Percentiles rank a stretch among this genome's conserved stretches.
phyloP scores from a whole-genome alignment of 2,329 filamentous ascomycete genomes.

The Alternaria sp. region DNA sequence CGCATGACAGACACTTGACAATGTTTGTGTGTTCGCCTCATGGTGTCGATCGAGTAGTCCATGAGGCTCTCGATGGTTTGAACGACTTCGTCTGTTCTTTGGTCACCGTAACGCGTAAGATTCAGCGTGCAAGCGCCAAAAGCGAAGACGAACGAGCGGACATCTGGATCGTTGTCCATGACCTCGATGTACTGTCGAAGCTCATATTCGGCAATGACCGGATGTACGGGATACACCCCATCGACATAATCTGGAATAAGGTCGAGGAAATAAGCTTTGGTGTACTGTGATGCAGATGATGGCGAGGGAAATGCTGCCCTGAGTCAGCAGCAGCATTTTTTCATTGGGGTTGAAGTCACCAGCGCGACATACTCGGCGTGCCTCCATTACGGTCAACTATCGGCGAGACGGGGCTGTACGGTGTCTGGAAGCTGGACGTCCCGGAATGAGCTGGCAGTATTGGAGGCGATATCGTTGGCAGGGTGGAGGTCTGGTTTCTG shows the following conservation, averaged over 20 bases:
- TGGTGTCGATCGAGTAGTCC: conserved; percentile 48
- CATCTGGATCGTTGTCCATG: conserved; percentile 52
- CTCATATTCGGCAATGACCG: conserved; percentile 55
- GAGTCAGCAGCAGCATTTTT: conserved; percentile 15
- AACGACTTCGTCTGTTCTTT: conserved; percentile 42
- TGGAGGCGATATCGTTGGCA: conserved; percentile 30
- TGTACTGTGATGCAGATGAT: conserved; percentile 28
- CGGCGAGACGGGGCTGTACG: conserved; percentile 23
- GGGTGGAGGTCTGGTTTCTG: conserved; percentile 41
- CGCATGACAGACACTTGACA: conserved; percentile 55
- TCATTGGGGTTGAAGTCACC: background rate
- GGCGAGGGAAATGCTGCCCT: conserved; percentile 27
- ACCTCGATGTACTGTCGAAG: conserved; percentile 44
- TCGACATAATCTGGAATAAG: conserved; percentile 56
- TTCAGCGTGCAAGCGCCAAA: conserved; percentile 58
- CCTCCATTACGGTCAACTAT: conserved; percentile 25
- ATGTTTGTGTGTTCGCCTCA: conserved; percentile 51
- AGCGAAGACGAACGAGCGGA: conserved; percentile 55
- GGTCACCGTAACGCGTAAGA: conserved; percentile 49
- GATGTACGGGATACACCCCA: conserved; percentile 58
- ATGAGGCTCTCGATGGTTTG: conserved; percentile 45
- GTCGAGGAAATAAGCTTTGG: conserved; percentile 51
- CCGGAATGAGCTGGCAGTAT: conserved; percentile 35
- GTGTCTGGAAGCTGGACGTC: conserved; percentile 16
- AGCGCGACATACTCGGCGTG: conserved; percentile 28